Percentiles rank a stretch among this genome's conserved stretches.
These are phyloP conservation scores for Gelatoporia subvermispora DNA, from an alignment of 768 basidiomycete species.

Conservation along the genomic window DNA sequence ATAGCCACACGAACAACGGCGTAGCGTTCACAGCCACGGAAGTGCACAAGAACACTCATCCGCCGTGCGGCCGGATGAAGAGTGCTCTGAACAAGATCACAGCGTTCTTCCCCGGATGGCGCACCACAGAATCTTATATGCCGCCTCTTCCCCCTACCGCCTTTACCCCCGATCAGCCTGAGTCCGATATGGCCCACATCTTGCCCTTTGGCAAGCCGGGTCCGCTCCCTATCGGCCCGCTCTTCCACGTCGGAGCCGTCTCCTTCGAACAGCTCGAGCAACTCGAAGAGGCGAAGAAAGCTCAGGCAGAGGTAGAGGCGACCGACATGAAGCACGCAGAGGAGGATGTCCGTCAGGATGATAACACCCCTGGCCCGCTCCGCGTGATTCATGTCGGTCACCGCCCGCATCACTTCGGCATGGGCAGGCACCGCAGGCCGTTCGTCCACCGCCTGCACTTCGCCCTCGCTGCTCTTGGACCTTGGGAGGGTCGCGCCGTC, in stretches of 20 bases:
- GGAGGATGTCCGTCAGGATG: not conserved
- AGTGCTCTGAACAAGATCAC: not conserved
- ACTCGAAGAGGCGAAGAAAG: constrained; percentile 9
- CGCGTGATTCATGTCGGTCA: not conserved
- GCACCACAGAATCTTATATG: not conserved
- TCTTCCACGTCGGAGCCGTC: too few species aligned
- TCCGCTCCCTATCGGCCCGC: too few species aligned
- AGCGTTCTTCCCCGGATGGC: too few species aligned
- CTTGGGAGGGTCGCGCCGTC: constrained; percentile 80
- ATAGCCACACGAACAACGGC: too few species aligned
- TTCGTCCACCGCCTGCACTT: constrained; percentile 60
- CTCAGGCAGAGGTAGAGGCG: too few species aligned
- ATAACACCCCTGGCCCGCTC: not conserved
- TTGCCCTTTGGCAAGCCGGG: constrained; percentile 15
- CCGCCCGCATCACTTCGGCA: constrained; percentile 21
- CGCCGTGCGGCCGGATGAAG: not conserved
- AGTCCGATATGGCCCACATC: constrained; percentile 27
- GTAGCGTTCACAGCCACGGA: too few species aligned
- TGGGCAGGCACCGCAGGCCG: constrained; percentile 21
- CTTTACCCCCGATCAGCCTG: not conserved
- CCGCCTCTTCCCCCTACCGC: not conserved
- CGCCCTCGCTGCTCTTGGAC: constrained; percentile 65
- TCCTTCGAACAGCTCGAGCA: constrained; percentile 18
- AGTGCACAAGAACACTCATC: too few species aligned
- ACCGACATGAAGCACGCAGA: too few species aligned